Base-by-base conservation (phyloP, 495 filamentous ascomycete species). In the Daldinia decipiens region DNA sequence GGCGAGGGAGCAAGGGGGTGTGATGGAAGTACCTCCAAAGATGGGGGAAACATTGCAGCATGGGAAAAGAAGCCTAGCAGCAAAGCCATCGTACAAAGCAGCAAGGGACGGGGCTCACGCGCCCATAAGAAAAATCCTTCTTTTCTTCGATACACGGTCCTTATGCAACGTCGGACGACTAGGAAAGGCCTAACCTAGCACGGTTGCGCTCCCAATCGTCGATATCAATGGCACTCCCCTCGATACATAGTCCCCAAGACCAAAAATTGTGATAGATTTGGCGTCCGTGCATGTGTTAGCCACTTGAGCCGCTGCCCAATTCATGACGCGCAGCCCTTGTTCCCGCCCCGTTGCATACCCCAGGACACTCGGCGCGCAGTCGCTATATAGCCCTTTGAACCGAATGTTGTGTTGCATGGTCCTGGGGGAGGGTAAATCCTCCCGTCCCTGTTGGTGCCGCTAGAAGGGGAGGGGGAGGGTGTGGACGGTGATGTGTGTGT, bases 71-170 rank as follows among this genome's bases (percentile, higher is more conserved):
- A 63, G 11, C 67, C 62, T 59, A 50, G 39, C 51, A 68, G 45
- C 63, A 50, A 58, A 65, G 47, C 40, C 53, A 58, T 40, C 21
- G 50, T 17, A 56, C 62, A 72, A 65, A 68, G 56, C 59, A 72
- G 69, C 69, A 68, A 72, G 63, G 59, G 69, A 64, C 60, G 59
- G 57, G 59, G 65, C 70, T 69, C 65, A 73, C 70, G 62, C 65
- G 65, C 65, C 24, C 65, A 31, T 40, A 60, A 61, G 50, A 52
- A 47, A 29, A 67, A 68, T 67, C 56, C 56, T 62, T 61, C 50
- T 56, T 27, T 43, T 24, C 19, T 24, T 58, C 59, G 59, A 53
- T 62, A 34, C 53, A 69, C 50, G 21, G 12, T 43, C 40, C 47
- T 59, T 47, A 57, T 59, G 47, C 12, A 60, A 60, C 54, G 32